Conservation (phyloP, 1,284 basidiomycete species). For the Meripilus lineatus region DNA sequence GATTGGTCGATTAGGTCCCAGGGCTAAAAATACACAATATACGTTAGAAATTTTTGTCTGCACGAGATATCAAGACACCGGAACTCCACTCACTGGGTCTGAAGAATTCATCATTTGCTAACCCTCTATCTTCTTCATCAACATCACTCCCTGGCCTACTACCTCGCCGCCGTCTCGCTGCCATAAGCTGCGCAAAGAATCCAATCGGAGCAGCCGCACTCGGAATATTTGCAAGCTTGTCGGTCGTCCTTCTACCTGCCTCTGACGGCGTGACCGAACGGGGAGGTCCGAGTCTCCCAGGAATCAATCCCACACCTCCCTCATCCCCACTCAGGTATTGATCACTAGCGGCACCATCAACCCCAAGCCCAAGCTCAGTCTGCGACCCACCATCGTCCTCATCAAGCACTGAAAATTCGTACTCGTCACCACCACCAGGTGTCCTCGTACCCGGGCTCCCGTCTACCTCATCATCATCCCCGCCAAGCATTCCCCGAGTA, state of each 20-base stretch:
- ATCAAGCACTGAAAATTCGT: constrained; percentile 18
- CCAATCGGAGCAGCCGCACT: constrained; percentile 62
- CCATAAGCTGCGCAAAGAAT: too few relatives aligned
- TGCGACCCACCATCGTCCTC: constrained; percentile 10
- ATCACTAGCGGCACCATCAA: constrained; percentile 13
- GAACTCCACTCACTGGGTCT: constrained; percentile 43
- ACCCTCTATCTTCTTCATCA: constrained; percentile 48
- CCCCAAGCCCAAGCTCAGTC: constrained; percentile 8
- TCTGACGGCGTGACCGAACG: constrained; percentile 11
- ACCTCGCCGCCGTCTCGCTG: constrained; percentile 8
- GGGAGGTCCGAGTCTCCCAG: constrained; percentile 11
- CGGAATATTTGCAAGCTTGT: constrained; percentile 47
- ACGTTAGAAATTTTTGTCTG: not conserved
- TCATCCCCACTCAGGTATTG: constrained; percentile 6
- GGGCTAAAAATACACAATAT: constrained; percentile 30
- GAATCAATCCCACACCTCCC: constrained; percentile 1
- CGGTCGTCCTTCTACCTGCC: constrained; percentile 19
- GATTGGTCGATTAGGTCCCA: constrained; percentile 34
- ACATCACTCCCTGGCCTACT: constrained; percentile 38
- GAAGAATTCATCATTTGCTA: constrained; percentile 64
- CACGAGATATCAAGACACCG: not conserved
- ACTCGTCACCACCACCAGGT: constrained; percentile 14
- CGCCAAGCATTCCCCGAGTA: constrained; percentile 45
- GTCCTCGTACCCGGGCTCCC: constrained; percentile 15
- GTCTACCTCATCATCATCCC: constrained; percentile 13